Percentiles rank a stretch among this genome's conserved stretches.
Conservation (phyloP, 164 flowering plant genomes). For the Akebia trifoliata region DNA sequence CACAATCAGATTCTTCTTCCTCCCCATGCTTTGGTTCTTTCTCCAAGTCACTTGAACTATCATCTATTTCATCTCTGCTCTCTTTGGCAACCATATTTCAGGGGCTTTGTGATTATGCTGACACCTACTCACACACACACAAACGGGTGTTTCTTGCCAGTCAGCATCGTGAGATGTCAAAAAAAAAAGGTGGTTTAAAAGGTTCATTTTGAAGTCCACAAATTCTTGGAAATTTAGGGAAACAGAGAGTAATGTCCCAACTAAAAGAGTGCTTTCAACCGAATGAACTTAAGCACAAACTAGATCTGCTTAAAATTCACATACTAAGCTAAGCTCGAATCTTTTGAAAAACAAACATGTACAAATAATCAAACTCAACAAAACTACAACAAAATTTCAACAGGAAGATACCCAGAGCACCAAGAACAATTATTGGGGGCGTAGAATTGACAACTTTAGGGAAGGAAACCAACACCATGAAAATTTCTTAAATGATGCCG, state of each 20-base stretch:
- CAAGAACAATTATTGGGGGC: too few species aligned
- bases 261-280: not conserved
- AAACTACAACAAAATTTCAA: too few species aligned
- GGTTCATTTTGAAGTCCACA: not conserved
- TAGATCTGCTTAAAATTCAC: not conserved
- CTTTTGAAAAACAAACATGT: not conserved
- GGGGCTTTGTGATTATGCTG: constrained; percentile 18
- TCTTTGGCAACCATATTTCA: constrained; percentile 31
- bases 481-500: too few species aligned
- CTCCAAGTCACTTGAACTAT: constrained; percentile 40
- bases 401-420: too few species aligned
- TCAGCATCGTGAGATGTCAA: not conserved
- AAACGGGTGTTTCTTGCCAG: not conserved
- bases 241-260: not conserved
- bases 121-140: constrained; percentile 31
- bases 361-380: not conserved
- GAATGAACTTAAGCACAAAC: not conserved
- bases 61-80: constrained; percentile 31
- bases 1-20: constrained; percentile 67
- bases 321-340: not conserved
- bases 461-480: too few species aligned
- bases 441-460: too few species aligned
- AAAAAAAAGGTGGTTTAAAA: not conserved
- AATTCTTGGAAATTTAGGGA: not conserved
- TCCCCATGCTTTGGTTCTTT: constrained; percentile 39